Evolutionary conservation across 306 rosid genomes (phyloP).

Genomic region (Hippophae gyantsensis): DNA sequence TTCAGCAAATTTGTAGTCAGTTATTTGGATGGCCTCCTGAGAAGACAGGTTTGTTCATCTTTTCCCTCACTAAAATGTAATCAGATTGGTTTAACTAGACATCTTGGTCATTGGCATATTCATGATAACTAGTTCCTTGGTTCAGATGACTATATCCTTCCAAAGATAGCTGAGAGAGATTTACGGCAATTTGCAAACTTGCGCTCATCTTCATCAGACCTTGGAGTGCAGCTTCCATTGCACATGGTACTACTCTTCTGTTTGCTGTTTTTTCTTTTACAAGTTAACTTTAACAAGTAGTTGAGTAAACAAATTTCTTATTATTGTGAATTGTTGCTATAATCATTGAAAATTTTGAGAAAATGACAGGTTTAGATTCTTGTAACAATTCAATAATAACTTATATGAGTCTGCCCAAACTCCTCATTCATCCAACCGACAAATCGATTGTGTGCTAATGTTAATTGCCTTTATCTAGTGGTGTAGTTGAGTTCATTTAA

Average conservation of each 20-base stretch:
- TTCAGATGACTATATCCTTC: constrained; percentile 71
- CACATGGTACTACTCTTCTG: constrained; percentile 36
- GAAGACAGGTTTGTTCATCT: constrained; percentile 53
- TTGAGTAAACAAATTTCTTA: too few relatives aligned
- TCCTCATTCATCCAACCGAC: too few relatives aligned
- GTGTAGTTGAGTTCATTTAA: too few relatives aligned
- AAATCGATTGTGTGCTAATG: too few relatives aligned
- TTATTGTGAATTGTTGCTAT: too few relatives aligned
- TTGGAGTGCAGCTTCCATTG: constrained; percentile 52
- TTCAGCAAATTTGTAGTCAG: constrained; percentile 50
- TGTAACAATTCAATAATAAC: too few relatives aligned
- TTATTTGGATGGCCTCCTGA: constrained; percentile 62
- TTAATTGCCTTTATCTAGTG: background rate
- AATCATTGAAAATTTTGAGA: too few relatives aligned
- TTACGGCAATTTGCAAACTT: constrained; percentile 59
- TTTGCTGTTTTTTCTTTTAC: background rate
- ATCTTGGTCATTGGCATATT: constrained; percentile 3
- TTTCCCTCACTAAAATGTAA: background rate
- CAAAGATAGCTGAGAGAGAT: constrained; percentile 69
- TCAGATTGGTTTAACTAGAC: background rate
- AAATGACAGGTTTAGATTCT: too few relatives aligned
- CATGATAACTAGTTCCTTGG: constrained; percentile 9
- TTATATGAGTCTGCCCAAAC: too few relatives aligned
- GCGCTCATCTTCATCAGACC: constrained; percentile 44
- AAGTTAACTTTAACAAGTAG: background rate